Percentiles rank a stretch among this genome's conserved stretches.
Conservation (phyloP, 129 eudicot genomes). For the Chrysanthemum seticuspe region DNA sequence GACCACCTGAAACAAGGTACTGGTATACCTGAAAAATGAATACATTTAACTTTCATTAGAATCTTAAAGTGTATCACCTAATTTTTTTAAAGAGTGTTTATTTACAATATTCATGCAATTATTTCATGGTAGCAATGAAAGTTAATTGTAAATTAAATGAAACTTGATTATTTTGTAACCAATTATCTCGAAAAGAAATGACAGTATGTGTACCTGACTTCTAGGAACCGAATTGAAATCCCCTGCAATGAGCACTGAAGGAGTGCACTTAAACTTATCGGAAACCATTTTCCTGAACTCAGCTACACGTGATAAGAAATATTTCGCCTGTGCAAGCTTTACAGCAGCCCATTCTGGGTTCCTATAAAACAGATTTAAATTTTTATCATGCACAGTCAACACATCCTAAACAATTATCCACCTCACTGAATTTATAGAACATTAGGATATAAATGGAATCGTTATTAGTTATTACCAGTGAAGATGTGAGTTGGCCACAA, state of each 20-base stretch:
- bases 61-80: background rate
- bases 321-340: slow-evolving; percentile 84
- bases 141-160: background rate
- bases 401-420: background rate
- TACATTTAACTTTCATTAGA: background rate
- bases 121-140: slow-evolving; percentile 13
- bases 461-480: slow-evolving; percentile 65
- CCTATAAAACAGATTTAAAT: slow-evolving; percentile 37
- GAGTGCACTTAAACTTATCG: slow-evolving; percentile 55
- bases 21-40: slow-evolving; percentile 62
- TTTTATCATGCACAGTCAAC: background rate
- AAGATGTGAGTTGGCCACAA: slow-evolving; percentile 81
- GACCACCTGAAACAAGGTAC: slow-evolving; percentile 61
- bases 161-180: background rate
- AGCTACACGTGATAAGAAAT: slow-evolving; percentile 63
- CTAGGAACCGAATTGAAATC: slow-evolving; percentile 95
- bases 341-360: slow-evolving; percentile 95
- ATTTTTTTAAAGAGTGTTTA: background rate
- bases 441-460: slow-evolving; percentile 19
- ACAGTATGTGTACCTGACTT: slow-evolving; percentile 53
- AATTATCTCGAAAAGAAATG: background rate
- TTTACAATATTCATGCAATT: background rate
- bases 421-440: background rate
- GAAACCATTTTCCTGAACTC: slow-evolving; percentile 53
- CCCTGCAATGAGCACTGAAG: slow-evolving; percentile 77